These are phyloP conservation scores for Candida rishiriensis DNA, from an alignment of 805 yeast species.

Conservation along the genomic window DNA sequence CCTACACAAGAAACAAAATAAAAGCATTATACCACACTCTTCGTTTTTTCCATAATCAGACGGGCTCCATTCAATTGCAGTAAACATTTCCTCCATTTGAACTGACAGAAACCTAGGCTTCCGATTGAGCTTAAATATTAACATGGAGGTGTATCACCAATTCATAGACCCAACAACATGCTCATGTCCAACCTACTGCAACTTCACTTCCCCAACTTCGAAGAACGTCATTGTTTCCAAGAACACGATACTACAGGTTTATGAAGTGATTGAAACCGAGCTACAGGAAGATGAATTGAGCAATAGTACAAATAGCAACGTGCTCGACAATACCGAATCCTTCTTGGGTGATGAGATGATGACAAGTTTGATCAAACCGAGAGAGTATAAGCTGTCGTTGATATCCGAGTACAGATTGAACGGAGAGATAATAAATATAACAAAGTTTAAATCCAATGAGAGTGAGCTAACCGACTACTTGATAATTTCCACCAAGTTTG, in stretches of 20 bases:
- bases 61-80: no score
- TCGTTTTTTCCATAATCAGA: no score
- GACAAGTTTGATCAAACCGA: slow-evolving; percentile 13
- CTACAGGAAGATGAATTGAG: slow-evolving; percentile 15
- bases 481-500: slow-evolving; percentile 61
- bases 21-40: no score
- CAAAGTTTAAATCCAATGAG: slow-evolving; percentile 44
- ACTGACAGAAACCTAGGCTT: no score
- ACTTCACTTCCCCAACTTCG: slow-evolving; percentile 32
- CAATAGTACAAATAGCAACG: slow-evolving; percentile 2
- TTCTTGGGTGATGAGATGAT: slow-evolving; percentile 19
- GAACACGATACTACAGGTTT: slow-evolving; percentile 65
- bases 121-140: no score
- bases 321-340: slow-evolving; percentile 15
- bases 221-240: slow-evolving; percentile 65
- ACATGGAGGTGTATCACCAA: slow-evolving; percentile 78
- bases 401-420: slow-evolving; percentile 65
- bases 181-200: slow-evolving; percentile 51
- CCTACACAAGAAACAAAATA: no score
- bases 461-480: slow-evolving; percentile 51
- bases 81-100: no score
- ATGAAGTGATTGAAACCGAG: slow-evolving; percentile 34
- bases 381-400: slow-evolving; percentile 33
- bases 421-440: slow-evolving; percentile 62
- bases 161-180: slow-evolving; percentile 73